Evolutionary conservation across 306 rosid genomes (phyloP).

Genomic region (Clitoria ternatea): DNA sequence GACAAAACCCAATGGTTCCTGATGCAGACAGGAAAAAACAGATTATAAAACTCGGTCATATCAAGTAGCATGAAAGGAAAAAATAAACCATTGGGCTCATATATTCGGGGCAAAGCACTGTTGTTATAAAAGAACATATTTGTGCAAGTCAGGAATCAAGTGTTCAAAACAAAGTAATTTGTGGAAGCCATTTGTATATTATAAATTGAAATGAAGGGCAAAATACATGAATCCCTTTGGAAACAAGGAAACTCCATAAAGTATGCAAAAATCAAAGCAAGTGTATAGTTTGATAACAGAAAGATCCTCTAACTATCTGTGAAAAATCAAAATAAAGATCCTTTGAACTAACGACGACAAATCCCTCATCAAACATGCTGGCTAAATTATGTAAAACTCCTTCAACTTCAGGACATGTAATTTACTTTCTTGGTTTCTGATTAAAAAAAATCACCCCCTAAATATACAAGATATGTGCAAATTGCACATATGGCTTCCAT

Average conservation of each 20-base stretch:
- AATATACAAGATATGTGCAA: background rate
- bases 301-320: background rate
- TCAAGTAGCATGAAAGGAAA: background rate
- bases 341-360: background rate
- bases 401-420: background rate
- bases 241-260: background rate
- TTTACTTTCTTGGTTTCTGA: background rate
- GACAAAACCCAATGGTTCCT: constrained; percentile 80
- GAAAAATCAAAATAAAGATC: background rate
- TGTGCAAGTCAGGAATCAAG: background rate
- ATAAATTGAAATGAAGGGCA: background rate
- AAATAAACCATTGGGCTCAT: background rate
- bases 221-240: background rate
- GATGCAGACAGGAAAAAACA: background rate
- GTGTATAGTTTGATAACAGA: background rate
- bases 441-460: background rate
- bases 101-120: background rate
- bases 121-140: background rate
- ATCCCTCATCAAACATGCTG: background rate
- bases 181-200: background rate
- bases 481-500: background rate
- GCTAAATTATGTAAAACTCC: background rate
- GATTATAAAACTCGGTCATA: constrained; percentile 13
- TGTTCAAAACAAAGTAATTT: background rate
- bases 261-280: background rate